These are phyloP conservation scores for Trichocladium antarcticum DNA, from an alignment of 495 filamentous ascomycete species.

Conservation along the genomic window DNA sequence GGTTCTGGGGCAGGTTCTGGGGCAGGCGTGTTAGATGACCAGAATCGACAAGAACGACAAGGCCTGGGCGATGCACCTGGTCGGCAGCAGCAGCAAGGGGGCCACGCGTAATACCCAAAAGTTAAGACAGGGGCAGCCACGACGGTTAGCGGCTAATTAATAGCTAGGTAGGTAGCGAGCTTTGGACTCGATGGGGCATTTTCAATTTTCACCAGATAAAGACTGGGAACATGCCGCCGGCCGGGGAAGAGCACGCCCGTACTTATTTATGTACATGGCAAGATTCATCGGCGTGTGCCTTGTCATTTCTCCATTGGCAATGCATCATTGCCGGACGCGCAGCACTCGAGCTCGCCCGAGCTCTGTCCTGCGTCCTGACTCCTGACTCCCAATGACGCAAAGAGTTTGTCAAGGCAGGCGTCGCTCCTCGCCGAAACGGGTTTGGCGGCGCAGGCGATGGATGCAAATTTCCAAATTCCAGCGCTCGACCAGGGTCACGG, in stretches of 20 bases:
- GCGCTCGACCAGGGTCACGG: conserved; percentile 6
- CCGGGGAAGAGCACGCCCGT: no score
- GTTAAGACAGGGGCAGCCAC: no score
- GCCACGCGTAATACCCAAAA: no score
- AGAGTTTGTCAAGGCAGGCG: background rate
- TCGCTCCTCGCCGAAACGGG: background rate
- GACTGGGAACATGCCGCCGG: no score
- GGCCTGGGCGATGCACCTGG: background rate
- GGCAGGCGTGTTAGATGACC: conserved; percentile 5
- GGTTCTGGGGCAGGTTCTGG: background rate
- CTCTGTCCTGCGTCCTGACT: background rate
- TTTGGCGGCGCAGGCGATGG: background rate
- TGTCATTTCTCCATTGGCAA: background rate
- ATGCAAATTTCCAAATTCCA: background rate
- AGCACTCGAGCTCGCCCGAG: background rate
- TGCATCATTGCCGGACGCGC: background rate
- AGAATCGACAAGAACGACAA: background rate
- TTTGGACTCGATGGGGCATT: no score
- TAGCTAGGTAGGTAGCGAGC: no score
- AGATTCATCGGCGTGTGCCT: no score
- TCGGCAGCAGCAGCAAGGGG: background rate
- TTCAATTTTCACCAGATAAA: no score
- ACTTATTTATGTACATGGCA: no score
- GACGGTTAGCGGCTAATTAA: no score
- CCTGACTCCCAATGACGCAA: background rate